These are phyloP conservation scores for Lepidium didymum DNA, from an alignment of 345 rosid species.

Conservation along the genomic window DNA sequence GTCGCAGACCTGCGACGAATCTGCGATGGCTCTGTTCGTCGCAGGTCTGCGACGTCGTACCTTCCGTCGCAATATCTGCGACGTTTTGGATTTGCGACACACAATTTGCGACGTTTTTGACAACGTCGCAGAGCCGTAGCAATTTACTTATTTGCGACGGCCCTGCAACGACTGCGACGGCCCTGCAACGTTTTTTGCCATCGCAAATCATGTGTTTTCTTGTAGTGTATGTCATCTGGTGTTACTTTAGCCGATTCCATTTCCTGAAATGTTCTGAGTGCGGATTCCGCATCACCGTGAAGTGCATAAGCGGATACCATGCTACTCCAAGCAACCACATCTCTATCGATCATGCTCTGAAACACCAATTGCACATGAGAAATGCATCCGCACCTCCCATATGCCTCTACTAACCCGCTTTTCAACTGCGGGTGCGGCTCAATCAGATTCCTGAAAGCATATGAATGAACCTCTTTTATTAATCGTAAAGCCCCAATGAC, in stretches of 20 bases:
- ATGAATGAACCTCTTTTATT: slow-evolving; percentile 52
- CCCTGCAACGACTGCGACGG: too few relatives aligned
- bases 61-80: too few relatives aligned
- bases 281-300: slow-evolving; percentile 48
- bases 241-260: slow-evolving; percentile 44
- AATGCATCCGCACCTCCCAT: slow-evolving; percentile 50
- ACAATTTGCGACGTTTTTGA: too few relatives aligned
- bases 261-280: slow-evolving; percentile 40
- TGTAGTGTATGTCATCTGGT: slow-evolving; percentile 41
- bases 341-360: slow-evolving; percentile 32
- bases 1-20: too few relatives aligned
- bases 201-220: too few relatives aligned
- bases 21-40: too few relatives aligned
- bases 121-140: too few relatives aligned
- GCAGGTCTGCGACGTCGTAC: too few relatives aligned
- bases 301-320: slow-evolving; percentile 59
- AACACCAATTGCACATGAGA: slow-evolving; percentile 34
- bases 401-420: slow-evolving; percentile 53
- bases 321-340: slow-evolving; percentile 68
- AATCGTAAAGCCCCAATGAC: slow-evolving; percentile 32
- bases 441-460: slow-evolving; percentile 37
- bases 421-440: slow-evolving; percentile 42
- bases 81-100: too few relatives aligned
- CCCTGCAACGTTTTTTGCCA: too few relatives aligned
- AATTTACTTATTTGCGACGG: too few relatives aligned